Evolutionary conservation across 2,329 filamentous ascomycete genomes (phyloP).

Genomic region (Aspergillus sp.): DNA sequence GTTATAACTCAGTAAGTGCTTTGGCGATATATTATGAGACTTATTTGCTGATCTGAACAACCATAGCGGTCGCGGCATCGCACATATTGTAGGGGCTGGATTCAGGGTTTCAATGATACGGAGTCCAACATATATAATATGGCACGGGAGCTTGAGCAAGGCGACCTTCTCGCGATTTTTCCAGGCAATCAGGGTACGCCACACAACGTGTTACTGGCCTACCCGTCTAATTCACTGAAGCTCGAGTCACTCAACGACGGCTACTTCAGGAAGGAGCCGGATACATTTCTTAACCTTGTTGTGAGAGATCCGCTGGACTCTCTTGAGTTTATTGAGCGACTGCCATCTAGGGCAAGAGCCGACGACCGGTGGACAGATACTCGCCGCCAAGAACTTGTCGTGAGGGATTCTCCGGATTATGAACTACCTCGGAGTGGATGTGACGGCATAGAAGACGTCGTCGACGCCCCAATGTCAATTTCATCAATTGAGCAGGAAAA

Average conservation of each 20-base stretch:
- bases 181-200: conserved; percentile 8
- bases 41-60: neutral
- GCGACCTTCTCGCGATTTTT: conserved; percentile 34
- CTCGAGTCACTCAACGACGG: conserved; percentile 30
- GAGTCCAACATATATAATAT: conserved; percentile 28
- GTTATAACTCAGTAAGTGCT: conserved; percentile 27
- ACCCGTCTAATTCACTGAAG: conserved; percentile 26
- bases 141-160: conserved; percentile 28
- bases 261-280: neutral
- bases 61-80: conserved; percentile 11
- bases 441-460: neutral
- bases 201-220: conserved; percentile 31
- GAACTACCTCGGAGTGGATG: neutral
- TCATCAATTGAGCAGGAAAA: neutral
- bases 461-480: neutral
- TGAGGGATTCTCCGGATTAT: neutral
- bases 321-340: conserved; percentile 10
- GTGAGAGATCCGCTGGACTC: conserved; percentile 22
- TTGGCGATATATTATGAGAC: neutral
- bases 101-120: conserved; percentile 38
- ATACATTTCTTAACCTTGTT: conserved; percentile 25
- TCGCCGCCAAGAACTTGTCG: neutral
- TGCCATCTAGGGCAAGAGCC: neutral
- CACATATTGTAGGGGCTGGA: conserved; percentile 33
- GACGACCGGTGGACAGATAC: neutral